Percentiles rank a stretch among this genome's conserved stretches.
These are phyloP conservation scores for Centaurea solstitialis DNA, from an alignment of 129 eudicot genomes.

Conservation along the genomic window DNA sequence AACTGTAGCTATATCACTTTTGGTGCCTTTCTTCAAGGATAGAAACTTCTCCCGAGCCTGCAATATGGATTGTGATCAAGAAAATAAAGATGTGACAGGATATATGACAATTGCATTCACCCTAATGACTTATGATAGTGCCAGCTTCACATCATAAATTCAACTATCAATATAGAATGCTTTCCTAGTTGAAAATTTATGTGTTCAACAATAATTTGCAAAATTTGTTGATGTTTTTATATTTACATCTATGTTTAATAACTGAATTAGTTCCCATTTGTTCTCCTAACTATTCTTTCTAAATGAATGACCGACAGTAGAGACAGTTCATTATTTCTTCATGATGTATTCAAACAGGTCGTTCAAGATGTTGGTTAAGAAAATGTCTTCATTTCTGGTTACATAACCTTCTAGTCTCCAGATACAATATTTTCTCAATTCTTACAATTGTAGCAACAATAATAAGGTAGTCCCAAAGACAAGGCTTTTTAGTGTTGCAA, in stretches of 20 bases:
- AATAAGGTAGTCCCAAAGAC: background rate
- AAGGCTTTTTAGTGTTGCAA: background rate
- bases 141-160: background rate
- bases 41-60: conserved; percentile 97
- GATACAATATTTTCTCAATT: too few relatives aligned
- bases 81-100: background rate
- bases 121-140: background rate
- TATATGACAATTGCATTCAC: background rate
- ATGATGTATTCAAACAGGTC: background rate
- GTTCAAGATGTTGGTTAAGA: background rate
- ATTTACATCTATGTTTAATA: background rate
- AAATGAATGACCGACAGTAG: background rate
- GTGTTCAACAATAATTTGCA: background rate
- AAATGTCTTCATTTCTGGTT: background rate
- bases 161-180: too few relatives aligned
- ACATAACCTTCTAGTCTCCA: background rate
- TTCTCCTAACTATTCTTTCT: background rate
- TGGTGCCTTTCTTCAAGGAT: conserved; percentile 89
- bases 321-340: background rate
- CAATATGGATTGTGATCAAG: conserved; percentile 15
- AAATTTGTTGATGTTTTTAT: background rate
- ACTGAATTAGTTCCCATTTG: background rate
- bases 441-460: background rate
- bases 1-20: conserved; percentile 72
- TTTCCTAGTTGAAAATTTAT: background rate